Evolutionary conservation across 148 eudicot species (phyloP).

Genomic region (Camellia sinensis): DNA sequence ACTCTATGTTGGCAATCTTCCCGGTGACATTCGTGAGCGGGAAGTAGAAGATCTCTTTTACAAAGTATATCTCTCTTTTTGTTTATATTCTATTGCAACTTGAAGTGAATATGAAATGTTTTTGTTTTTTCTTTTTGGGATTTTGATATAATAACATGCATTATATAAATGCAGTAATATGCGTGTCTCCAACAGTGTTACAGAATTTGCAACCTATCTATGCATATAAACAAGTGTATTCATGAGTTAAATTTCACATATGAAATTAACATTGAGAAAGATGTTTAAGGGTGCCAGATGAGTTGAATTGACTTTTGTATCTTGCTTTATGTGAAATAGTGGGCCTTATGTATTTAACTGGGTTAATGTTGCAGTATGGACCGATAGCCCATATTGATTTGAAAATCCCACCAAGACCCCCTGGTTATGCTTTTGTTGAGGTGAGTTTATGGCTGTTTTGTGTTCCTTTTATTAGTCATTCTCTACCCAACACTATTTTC

Average conservation of each 20-base stretch:
- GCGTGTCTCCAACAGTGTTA: too few species aligned
- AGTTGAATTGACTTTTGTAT: not conserved
- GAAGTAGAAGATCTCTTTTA: too few species aligned
- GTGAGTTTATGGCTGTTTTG: constrained; percentile 33
- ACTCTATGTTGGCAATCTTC: too few species aligned
- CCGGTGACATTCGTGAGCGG: too few species aligned
- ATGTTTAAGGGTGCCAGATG: not conserved
- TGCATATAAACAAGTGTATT: not conserved
- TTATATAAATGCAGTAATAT: not conserved
- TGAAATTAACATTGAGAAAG: not conserved
- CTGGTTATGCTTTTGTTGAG: constrained; percentile 99
- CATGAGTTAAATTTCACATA: not conserved
- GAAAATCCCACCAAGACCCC: constrained; percentile 98
- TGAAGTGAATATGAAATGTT: too few species aligned
- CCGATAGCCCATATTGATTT: constrained; percentile 80
- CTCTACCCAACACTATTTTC: not conserved
- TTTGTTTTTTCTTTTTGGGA: not conserved
- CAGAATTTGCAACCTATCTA: not conserved
- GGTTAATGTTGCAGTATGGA: constrained; percentile 68
- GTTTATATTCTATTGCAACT: too few species aligned
- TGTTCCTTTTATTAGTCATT: not conserved
- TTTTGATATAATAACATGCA: not conserved
- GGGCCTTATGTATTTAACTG: constrained; percentile 10
- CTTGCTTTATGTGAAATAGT: not conserved
- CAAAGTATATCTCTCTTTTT: too few species aligned